A percentile compares a stretch with the other conserved stretches of the same genome.
Evolutionary conservation across 2,329 filamentous ascomycete species (phyloP).

Genomic region (Pseudonectria foliicola): DNA sequence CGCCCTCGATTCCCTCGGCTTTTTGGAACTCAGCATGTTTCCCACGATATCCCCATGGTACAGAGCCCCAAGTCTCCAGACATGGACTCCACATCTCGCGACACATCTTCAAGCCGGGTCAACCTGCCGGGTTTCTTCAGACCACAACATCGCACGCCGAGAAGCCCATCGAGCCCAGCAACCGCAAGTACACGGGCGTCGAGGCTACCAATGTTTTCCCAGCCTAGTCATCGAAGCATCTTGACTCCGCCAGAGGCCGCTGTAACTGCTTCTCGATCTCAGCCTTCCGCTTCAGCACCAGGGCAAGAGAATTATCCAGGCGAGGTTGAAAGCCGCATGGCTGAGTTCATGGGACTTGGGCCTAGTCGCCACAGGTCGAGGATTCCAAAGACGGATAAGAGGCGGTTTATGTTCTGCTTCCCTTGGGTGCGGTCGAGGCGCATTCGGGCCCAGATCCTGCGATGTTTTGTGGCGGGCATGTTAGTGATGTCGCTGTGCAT

Average conservation of each 20-base stretch:
- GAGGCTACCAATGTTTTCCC: too few species aligned
- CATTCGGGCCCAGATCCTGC: slow-evolving; percentile 49
- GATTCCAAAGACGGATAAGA: slow-evolving; percentile 20
- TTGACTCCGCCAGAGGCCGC: too few species aligned
- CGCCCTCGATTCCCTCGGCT: slow-evolving; percentile 12
- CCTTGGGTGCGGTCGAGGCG: slow-evolving; percentile 48
- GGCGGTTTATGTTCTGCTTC: slow-evolving; percentile 46
- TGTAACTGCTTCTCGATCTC: too few species aligned
- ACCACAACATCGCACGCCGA: slow-evolving; percentile 11
- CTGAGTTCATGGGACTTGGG: too few species aligned
- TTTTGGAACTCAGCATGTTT: slow-evolving; percentile 12
- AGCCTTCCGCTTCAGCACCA: too few species aligned
- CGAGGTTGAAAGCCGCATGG: too few species aligned
- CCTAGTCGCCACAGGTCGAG: slow-evolving; percentile 3
- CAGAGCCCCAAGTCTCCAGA: slow-evolving; percentile 43
- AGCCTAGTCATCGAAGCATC: too few species aligned
- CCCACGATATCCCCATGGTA: slow-evolving; percentile 17
- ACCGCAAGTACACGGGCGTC: too few species aligned
- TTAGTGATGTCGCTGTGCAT: slow-evolving; percentile 53
- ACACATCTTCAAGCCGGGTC: slow-evolving; percentile 6
- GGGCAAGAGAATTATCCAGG: too few species aligned
- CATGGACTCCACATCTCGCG: slow-evolving; percentile 21
- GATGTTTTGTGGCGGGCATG: slow-evolving; percentile 57
- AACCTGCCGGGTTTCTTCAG: slow-evolving; percentile 9
- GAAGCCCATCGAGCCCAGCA: not conserved